Conservation (phyloP, 805 yeast species). For the Kregervanrija fluxuum region DNA sequence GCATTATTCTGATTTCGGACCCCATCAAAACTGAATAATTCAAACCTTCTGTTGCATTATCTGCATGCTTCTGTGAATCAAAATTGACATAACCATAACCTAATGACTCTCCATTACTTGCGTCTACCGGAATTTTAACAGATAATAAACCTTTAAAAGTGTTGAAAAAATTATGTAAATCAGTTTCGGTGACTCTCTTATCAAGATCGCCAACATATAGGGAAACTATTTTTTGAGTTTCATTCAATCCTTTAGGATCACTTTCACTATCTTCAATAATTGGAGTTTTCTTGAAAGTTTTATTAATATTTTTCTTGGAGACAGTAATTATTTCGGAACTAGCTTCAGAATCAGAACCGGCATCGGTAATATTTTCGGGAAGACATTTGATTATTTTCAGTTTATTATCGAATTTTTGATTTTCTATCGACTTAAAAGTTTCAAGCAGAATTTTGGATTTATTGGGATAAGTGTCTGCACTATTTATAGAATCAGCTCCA, state of each 20-base stretch:
- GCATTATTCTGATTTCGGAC: slow-evolving; percentile 49
- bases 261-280: not conserved
- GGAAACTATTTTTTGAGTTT: slow-evolving; percentile 18
- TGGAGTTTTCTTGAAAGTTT: not conserved
- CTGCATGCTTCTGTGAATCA: slow-evolving; percentile 41
- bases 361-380: not conserved
- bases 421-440: too few species aligned
- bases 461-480: too few species aligned
- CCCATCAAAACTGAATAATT: slow-evolving; percentile 38
- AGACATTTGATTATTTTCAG: not conserved
- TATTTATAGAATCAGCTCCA: too few species aligned
- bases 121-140: slow-evolving; percentile 54
- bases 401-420: too few species aligned
- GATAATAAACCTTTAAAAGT: slow-evolving; percentile 41
- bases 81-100: slow-evolving; percentile 74
- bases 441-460: too few species aligned
- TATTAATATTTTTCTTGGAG: not conserved
- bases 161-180: slow-evolving; percentile 37
- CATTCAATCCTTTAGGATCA: slow-evolving; percentile 2
- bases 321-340: slow-evolving; percentile 7
- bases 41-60: slow-evolving; percentile 47
- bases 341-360: slow-evolving; percentile 4
- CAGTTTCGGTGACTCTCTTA: slow-evolving; percentile 40
- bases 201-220: slow-evolving; percentile 62
- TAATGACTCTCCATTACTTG: slow-evolving; percentile 46